These are phyloP conservation scores for Malus sieversii DNA, from an alignment of 306 rosid genomes.

Conservation along the genomic window DNA sequence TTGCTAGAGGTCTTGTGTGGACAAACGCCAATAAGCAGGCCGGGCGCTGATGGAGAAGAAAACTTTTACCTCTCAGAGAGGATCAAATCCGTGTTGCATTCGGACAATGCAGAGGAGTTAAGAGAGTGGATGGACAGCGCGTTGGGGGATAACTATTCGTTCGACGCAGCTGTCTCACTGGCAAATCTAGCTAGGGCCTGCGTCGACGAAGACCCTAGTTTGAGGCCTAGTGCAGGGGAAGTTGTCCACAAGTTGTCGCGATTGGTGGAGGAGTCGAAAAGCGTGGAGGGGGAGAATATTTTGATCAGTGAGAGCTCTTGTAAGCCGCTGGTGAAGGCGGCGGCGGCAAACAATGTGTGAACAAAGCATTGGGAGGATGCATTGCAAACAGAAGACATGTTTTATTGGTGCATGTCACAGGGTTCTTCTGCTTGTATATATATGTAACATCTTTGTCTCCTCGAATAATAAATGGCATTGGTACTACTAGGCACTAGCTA, in stretches of 20 bases:
- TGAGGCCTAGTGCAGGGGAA: constrained; percentile 66
- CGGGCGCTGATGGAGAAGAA: constrained; percentile 41
- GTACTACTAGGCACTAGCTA: neutral
- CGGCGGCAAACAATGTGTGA: constrained; percentile 15
- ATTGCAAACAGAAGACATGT: neutral
- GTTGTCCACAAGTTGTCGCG: constrained; percentile 55
- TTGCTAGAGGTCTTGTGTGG: constrained; percentile 66
- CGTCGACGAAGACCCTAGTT: constrained; percentile 49
- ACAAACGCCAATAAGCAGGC: constrained; percentile 47
- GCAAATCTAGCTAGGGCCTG: constrained; percentile 68
- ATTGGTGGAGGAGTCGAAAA: constrained; percentile 49
- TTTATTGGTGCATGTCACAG: neutral
- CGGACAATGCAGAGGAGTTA: constrained; percentile 52
- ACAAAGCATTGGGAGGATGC: neutral
- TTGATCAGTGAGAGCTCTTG: constrained; percentile 56
- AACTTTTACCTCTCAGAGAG: constrained; percentile 49
- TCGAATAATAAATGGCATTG: neutral
- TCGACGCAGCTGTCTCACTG: constrained; percentile 52
- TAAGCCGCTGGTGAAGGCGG: constrained; percentile 61
- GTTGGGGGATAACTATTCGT: constrained; percentile 55
- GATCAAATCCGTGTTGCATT: constrained; percentile 40
- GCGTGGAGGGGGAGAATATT: constrained; percentile 31
- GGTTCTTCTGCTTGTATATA: neutral
- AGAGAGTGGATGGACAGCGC: constrained; percentile 79
- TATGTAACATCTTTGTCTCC: constrained; percentile 15